phyloP scores from a whole-genome alignment of 1,284 basidiomycete genomes.

The Pholiota adiposa region DNA sequence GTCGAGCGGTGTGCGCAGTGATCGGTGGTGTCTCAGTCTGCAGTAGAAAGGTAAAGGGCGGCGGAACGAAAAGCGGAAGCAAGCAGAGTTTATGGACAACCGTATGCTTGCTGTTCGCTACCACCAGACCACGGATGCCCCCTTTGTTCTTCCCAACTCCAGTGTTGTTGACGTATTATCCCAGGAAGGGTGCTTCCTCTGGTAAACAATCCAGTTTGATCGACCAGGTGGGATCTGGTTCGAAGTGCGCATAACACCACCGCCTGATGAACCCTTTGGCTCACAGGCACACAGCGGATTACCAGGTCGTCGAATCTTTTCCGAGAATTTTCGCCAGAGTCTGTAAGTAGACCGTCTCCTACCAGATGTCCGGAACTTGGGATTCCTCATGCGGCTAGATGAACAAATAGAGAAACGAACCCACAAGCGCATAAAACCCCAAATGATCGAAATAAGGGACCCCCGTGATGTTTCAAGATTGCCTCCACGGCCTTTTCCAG shows the following conservation, averaged over 20 bases:
- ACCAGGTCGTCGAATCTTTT: conserved; percentile 39
- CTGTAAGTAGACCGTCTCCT: conserved; percentile 29
- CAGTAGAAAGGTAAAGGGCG: conserved; percentile 37
- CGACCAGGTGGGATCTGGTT: conserved; percentile 41
- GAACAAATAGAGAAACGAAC: conserved; percentile 35
- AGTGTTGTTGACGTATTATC: conserved; percentile 47
- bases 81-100: conserved; percentile 37
- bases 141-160: conserved; percentile 42
- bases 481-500: conserved; percentile 33
- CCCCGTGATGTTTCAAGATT: conserved; percentile 37
- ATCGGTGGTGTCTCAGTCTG: conserved; percentile 43
- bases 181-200: conserved; percentile 36
- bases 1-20: conserved; percentile 34
- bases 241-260: conserved; percentile 44
- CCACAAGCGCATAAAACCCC: conserved; percentile 38
- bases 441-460: conserved; percentile 30
- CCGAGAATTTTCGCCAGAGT: conserved; percentile 34
- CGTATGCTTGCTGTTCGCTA: conserved; percentile 39
- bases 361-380: conserved; percentile 39
- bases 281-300: conserved; percentile 45
- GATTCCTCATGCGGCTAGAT: conserved; percentile 41
- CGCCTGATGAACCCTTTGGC: conserved; percentile 44
- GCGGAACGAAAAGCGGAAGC: conserved; percentile 46
- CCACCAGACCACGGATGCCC: conserved; percentile 34
- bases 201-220: conserved; percentile 44